Evolutionary conservation across 257 asterid species (phyloP).

Genomic region (Eucommia ulmoides): DNA sequence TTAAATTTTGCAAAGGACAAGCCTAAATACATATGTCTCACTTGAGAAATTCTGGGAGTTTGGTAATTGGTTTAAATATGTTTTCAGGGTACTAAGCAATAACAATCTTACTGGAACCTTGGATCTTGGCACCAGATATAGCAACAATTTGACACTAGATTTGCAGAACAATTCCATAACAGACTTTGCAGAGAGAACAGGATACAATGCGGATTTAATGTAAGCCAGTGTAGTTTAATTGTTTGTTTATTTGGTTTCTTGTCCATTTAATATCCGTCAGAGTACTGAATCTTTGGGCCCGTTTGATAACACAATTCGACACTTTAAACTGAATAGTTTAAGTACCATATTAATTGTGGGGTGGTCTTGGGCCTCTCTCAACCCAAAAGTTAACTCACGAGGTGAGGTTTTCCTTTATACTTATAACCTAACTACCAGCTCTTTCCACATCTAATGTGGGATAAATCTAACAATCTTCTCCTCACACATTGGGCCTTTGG

Average conservation of each 20-base stretch:
- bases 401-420: too few relatives aligned
- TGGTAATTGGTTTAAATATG: conserved; percentile 7
- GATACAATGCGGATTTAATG: conserved; percentile 35
- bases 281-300: too few relatives aligned
- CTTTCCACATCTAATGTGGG: too few relatives aligned
- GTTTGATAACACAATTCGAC: too few relatives aligned
- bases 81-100: conserved; percentile 45
- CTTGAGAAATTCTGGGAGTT: neutral
- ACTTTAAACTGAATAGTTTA: too few relatives aligned
- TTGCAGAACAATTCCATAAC: conserved; percentile 53
- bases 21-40: neutral
- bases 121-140: conserved; percentile 53
- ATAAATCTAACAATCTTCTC: too few relatives aligned
- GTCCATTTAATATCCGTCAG: neutral
- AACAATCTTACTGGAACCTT: conserved; percentile 50
- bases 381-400: too few relatives aligned
- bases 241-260: neutral
- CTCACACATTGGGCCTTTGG: too few relatives aligned
- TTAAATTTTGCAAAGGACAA: neutral
- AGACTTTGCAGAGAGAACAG: conserved; percentile 31
- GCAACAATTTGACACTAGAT: conserved; percentile 48
- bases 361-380: too few relatives aligned
- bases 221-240: conserved; percentile 15
- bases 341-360: too few relatives aligned
- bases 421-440: too few relatives aligned